Base-by-base conservation (phyloP, 2,329 filamentous ascomycete species). In the Alternaria novae-zelandiae region DNA sequence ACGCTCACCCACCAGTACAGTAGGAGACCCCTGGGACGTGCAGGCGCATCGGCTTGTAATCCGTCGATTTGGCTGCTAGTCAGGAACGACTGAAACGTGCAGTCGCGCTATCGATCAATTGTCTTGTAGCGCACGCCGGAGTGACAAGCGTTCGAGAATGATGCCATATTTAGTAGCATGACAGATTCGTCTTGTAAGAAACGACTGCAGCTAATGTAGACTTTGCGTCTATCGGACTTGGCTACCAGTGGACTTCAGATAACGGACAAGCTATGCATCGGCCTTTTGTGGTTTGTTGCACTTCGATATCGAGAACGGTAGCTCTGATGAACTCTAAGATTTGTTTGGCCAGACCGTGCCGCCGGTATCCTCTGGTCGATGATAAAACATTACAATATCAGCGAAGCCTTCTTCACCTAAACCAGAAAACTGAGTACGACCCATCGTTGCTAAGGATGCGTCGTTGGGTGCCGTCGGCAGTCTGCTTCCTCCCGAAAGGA, bases 401-500 rank as follows among this genome's bases (percentile, higher is more conserved):
- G 21, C n/a, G 9, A 45, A 49, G 20, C 36, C 15, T 49, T 21
- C 41, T 54, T 78, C 70, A 78, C 61, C 64, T 74, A 73, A 75
- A 79, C 76, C 77, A 79, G 47, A 79, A 79, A 7, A 78, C 73
- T 4, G 70, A 72, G 50, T 67, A 76, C 5, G 72, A 74, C 15
- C 77, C 77, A 62, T 79, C 77, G 6, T 65, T 65, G 50, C 74
- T 79, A 36, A 78, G 55, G n/a, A 76, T 20, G 5, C 77, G 71
- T 49, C 78, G 65, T 69, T 69, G 74, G 28, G 70, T 74, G 13
- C 69, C 68, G 57, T 73, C 68, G 3, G 70, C 28, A n/a, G 65
- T 53, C 53, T 78, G 75, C 59, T 74, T 78, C 26, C 78, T 66
- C 9, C 78, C 78, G 55, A 79, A 80, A 7, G 78, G 78, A 62